Evolutionary conservation across 495 filamentous ascomycete species (phyloP).

Genomic region (Aspergillus asperescens): DNA sequence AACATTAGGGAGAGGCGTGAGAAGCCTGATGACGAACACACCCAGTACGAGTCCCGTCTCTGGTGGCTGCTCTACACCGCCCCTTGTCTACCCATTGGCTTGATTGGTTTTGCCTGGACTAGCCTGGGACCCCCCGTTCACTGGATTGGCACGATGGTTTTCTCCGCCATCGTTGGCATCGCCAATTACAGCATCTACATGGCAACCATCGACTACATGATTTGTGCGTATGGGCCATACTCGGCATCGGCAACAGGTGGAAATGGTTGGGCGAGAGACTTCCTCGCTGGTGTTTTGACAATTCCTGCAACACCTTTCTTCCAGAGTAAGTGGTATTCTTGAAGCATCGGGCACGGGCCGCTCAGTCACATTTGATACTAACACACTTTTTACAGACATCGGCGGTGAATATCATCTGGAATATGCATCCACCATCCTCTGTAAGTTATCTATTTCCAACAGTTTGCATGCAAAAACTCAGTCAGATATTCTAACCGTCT

Average conservation of each 20-base stretch:
- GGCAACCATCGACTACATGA: constrained; percentile 74
- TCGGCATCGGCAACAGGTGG: constrained; percentile 68
- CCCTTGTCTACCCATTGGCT: constrained; percentile 53
- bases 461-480: background rate
- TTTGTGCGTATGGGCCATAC: constrained; percentile 65
- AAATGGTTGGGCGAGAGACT: constrained; percentile 72
- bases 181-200: constrained; percentile 69
- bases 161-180: constrained; percentile 59
- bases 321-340: constrained; percentile 30
- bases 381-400: constrained; percentile 43
- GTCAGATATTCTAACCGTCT: background rate
- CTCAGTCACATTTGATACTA: background rate
- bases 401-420: constrained; percentile 56
- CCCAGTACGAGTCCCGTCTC: constrained; percentile 58
- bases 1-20: constrained; percentile 43
- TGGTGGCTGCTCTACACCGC: constrained; percentile 55
- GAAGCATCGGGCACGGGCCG: no score
- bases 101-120: constrained; percentile 62
- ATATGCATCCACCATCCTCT: constrained; percentile 68
- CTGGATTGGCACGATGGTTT: constrained; percentile 64
- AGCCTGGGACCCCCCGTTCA: constrained; percentile 51
- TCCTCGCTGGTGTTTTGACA: constrained; percentile 75
- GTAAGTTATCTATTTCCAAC: constrained; percentile 24
- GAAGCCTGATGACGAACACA: constrained; percentile 49
- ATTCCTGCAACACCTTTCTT: constrained; percentile 70